Conservation (phyloP, 257 asterid species). For the Echites panduratus region DNA sequence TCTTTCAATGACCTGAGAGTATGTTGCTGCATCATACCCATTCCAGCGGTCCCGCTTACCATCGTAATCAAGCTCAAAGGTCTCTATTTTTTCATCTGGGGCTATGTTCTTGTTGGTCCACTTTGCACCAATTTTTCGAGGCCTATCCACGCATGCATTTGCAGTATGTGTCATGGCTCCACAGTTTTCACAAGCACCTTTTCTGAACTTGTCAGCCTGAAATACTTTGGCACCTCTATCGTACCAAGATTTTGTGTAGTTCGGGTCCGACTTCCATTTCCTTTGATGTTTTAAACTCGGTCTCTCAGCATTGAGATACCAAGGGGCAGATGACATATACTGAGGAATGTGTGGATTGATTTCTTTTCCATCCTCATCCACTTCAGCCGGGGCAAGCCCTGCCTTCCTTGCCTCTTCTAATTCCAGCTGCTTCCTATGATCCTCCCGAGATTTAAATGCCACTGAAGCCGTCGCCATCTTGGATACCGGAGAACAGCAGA, state of each 20-base stretch:
- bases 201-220: constrained; percentile 77
- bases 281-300: constrained; percentile 99
- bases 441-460: constrained; percentile 93
- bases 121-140: constrained; percentile 76
- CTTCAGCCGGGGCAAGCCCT: constrained; percentile 97
- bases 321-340: constrained; percentile 94
- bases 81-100: constrained; percentile 88
- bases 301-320: constrained; percentile 85
- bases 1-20: constrained; percentile 57
- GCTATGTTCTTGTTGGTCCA: constrained; percentile 64
- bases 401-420: constrained; percentile 96
- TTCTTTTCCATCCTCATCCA: too few relatives aligned
- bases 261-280: constrained; percentile 99
- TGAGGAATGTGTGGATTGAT: constrained; percentile 98
- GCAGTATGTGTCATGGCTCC: constrained; percentile 80
- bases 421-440: constrained; percentile 87
- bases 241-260: too few relatives aligned
- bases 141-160: constrained; percentile 78
- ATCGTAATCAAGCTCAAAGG: constrained; percentile 90
- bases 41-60: constrained; percentile 98
- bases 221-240: constrained; percentile 78
- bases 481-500: neutral
- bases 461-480: constrained; percentile 84
- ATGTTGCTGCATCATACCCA: constrained; percentile 87
- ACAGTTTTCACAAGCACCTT: constrained; percentile 94